phyloP scores from a whole-genome alignment of 129 eudicot genomes.

The Flaveria linearis region DNA sequence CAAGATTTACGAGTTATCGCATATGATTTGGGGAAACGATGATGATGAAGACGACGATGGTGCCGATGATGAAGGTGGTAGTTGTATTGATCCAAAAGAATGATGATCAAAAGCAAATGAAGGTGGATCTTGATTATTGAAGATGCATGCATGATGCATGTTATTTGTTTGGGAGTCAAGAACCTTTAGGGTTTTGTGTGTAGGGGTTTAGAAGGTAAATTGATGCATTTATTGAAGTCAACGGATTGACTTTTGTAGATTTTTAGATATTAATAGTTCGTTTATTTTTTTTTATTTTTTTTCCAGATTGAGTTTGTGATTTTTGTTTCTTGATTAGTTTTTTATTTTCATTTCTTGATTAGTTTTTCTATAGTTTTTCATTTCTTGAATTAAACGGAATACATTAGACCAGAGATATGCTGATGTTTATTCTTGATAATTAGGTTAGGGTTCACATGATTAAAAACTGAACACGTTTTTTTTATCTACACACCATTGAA shows the following conservation, averaged over 20 bases:
- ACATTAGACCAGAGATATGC: too few species aligned
- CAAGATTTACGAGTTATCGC: background rate
- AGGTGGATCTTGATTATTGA: background rate
- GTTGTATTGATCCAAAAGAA: background rate
- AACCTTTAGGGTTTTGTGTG: background rate
- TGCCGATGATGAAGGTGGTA: background rate
- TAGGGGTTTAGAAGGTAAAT: background rate
- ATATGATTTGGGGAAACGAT: conserved; percentile 7
- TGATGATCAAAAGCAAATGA: conserved; percentile 2
- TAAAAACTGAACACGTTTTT: too few species aligned
- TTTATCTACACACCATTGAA: too few species aligned
- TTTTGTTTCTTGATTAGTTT: background rate
- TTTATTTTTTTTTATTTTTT: background rate
- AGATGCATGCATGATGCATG: background rate
- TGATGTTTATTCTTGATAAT: background rate
- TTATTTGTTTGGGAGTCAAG: background rate
- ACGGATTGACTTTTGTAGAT: conserved; percentile 3
- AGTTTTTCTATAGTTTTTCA: background rate
- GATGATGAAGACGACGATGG: background rate
- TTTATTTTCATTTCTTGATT: background rate
- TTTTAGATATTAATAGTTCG: background rate
- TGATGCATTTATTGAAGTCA: background rate
- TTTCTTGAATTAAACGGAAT: too few species aligned
- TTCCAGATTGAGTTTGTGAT: background rate
- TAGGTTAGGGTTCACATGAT: too few species aligned